Evolutionary conservation across 169 alveolate species (phyloP), one percentile per base, ranked within the genome.

Genomic region (Plasmodium billcollinsi): DNA sequence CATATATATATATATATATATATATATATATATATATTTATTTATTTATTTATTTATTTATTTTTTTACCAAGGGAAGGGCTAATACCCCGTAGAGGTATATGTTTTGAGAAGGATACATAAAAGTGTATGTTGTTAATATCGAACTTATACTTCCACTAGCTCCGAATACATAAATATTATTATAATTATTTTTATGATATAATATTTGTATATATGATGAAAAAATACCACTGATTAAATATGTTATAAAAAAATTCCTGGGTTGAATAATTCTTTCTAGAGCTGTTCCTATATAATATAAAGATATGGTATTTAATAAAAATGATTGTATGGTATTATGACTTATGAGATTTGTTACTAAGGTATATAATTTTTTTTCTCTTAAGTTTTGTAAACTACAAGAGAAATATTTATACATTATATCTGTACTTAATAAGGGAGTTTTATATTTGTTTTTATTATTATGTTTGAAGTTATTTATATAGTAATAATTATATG

Each of bases 141-240:
- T 76, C 9, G 89, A 76, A 47, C 89, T 76, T 50, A 76, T 63
- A 56, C 89, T 76, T 0, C 89, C 89, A 11, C 89, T 76, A 33
- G 89, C 89, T n/a, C 89, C 89, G n/a, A 76, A 49, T 9, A 76
- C 89, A 15, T 39, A 76, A 65, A 76, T 58, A 20, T 76, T 76
- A 39, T 49, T 58, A 15, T 76, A 76, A 15, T 54, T 54, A 63
- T 54, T 50, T 15, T 76, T 76, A 3, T 76, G 89, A 70, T 54
- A 76, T 49, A 67, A 63, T n/a, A 65, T 63, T 67, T 76, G 78
- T 3, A 76, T 20, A 65, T 76, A 76, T 6, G 89, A 47, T 5
- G 89, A 76, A 24, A 76, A 26, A 39, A 76, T 65, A 6, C 89
- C 89, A 76, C 89, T 76, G 6, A 76, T 29, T 49, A 76, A 14